Base-by-base conservation (phyloP, 1,284 basidiomycete species). In the Cutaneotrichosporon sp. region DNA sequence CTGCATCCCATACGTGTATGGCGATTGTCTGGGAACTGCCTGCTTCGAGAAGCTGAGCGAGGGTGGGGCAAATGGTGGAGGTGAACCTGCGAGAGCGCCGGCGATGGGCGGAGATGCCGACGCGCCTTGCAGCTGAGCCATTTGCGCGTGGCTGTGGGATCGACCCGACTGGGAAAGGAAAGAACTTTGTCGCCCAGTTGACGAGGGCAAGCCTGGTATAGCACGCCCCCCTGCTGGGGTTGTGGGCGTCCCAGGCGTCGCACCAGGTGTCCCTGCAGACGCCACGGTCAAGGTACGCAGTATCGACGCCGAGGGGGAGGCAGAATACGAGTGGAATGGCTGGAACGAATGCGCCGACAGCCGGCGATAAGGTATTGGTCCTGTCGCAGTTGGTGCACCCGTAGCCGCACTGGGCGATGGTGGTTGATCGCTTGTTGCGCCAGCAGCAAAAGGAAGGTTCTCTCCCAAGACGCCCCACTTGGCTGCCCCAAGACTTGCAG, bases 101-200 rank as follows among this genome's bases (percentile, higher is more conserved):
- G 52, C 55, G 20, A 62, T 50, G 9, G 62, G 63, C 12, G 63
- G 62, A 26, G 59, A 67, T 11, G 57, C 57, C 24, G 24, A 29
- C 5, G 64, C 60, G 10, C 49, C 54, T 41, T 60, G 53, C 64
- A 68, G 62, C 51, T 67, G 63, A 19, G 71, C 64, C n/a, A 67
- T 50, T 55, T 72, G 72, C n/a, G 70, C 67, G 42, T 73, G 74
- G 29, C 69, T 70, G 57, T 71, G 70, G 1, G 72, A 74, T 26
- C 74, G 61, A 4, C 74, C 72, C 3, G 72, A 74, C 49, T 71
- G 70, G 1, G 71, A 74, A 11, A 75, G 61, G 60, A 72, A 74
- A 2, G 68, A 70, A 41, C 63, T 66, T 10, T 68, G 70, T 9
- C 74, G 63, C 2, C 38, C 39, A 17, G 34, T 43, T 16, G 51